Evolutionary conservation across 1,139 yeast genomes (phyloP), one percentile per base, ranked within the genome.

Genomic region (Pichia sp.): DNA sequence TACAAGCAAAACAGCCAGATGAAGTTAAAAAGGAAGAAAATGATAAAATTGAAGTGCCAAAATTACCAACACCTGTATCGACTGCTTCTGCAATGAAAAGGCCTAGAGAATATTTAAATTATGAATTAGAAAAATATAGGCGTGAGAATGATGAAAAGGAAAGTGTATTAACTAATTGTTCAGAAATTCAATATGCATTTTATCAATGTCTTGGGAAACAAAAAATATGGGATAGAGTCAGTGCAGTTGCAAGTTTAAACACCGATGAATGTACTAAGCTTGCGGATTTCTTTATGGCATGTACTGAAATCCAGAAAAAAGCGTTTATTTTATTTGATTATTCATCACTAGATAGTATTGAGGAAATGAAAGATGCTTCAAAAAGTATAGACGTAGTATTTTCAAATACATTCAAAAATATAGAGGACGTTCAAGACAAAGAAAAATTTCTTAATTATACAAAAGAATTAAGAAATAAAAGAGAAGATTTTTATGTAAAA

Each of bases 261-360:
- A 51, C 51, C 33, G 56, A 50, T 29, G 59, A 59, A 26, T 62
- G 66, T 48, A 53, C 54, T 11, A 47, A 48, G 34, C 35, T 59
- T 6, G 58, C 60, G 28, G 60, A 62, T 26, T 61, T 65, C 48
- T 60, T 61, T 33, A 53, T 58, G 32, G 56, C 59, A 4, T 66
- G 69, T 51, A 46, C 60, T 8, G 58, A 54, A 29, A 51, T 60
- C 40, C 69, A 66, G 44, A 57, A 59, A 31, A 54, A 55, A 49
- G 65, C 66, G 1, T 61, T 64, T 42, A 45, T 50, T 6, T 55
- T 55, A 49, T 65, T 63, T 52, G 67, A 63, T 44, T 66, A 64
- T 50, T 53, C 58, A 1, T 44, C 60, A 3, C 53, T 65, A 52
- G 53, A 53, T 4, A 51, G 48, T 8, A 51, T 63, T 25, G 59